Base-by-base conservation (phyloP, 306 rosid species). In the Acacia confusa region DNA sequence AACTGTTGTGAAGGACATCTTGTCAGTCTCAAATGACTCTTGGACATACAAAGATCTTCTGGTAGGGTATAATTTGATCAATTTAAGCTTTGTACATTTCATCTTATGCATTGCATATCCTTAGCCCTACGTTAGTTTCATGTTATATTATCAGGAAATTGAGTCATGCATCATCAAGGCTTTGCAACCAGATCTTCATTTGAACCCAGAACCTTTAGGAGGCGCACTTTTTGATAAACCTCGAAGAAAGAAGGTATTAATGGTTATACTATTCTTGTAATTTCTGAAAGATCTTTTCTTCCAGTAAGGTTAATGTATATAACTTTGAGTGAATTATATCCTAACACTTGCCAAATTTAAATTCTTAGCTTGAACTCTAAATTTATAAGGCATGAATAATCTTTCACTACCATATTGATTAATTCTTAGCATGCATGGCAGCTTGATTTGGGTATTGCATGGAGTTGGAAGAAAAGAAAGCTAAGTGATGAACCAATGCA, bases 101-200 rank as follows among this genome's bases (percentile, higher is more conserved):
- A 47, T 27, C 65, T 76, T 58, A 32, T 28, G 44, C 61, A 22
- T 43, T 27, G 36, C 67, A 28, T 80, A 57, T 55, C 67, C 32
- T 50, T 28, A 12, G 60, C 73, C 53, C 71, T 36, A 43, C 57
- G 11, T 52, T 61, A 13, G 34, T 70, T 63, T 30, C 24, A 64
- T 65, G 60, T 79, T 47, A 52, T 36, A 2, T 52, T 70, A 57
- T 76, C 85, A 86, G 89, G 80, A 86, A 76, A 70, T 86, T 58
- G 89, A 86, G 80, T 82, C 89, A 36, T 78, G 57, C 67, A 66
- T 86, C 63, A 76, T 83, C 53, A 83, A 80, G 80, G 84, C 80
- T 22, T 83, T 86, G 82, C 86, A 86, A 66, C 89, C 89, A 65
- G 86, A 71, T 80, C 89, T 86, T 36, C 72, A 22, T 67, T 76